phyloP scores from a whole-genome alignment of 2,329 filamentous ascomycete species.

The Cryphonectria nitschkei region DNA sequence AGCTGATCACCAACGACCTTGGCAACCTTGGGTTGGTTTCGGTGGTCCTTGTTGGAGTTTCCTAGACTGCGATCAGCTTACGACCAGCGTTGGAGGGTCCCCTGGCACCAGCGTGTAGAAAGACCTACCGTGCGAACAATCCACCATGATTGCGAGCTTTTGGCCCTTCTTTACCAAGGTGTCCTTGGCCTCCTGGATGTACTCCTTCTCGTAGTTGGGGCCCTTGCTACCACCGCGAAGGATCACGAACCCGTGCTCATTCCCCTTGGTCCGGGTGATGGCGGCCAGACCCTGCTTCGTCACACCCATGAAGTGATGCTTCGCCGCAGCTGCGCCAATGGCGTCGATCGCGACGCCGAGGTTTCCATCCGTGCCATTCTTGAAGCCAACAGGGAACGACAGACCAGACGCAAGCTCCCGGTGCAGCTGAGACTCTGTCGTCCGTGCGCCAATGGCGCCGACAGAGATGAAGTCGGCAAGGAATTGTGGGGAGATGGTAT shows the following conservation, averaged over 20 bases:
- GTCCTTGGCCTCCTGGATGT: slow-evolving; percentile 78
- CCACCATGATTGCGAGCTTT: slow-evolving; percentile 91
- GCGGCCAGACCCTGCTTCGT: slow-evolving; percentile 96
- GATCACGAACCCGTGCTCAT: slow-evolving; percentile 97
- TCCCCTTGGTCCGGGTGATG: slow-evolving; percentile 90
- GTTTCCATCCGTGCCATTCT: slow-evolving; percentile 96
- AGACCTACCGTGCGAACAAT: slow-evolving; percentile 88
- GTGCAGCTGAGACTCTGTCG: slow-evolving; percentile 95
- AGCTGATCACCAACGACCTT: slow-evolving; percentile 82
- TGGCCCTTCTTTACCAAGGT: slow-evolving; percentile 80
- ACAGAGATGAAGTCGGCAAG: slow-evolving; percentile 94
- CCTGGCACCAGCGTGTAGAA: not conserved
- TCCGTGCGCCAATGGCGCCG: slow-evolving; percentile 92
- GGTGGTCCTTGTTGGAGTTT: slow-evolving; percentile 97
- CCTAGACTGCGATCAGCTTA: slow-evolving; percentile 51
- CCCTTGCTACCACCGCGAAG: slow-evolving; percentile 88
- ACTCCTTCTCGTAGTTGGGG: slow-evolving; percentile 90
- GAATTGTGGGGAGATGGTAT: slow-evolving; percentile 98
- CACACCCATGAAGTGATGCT: slow-evolving; percentile 97
- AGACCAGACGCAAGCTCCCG: slow-evolving; percentile 93
- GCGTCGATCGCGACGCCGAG: slow-evolving; percentile 92
- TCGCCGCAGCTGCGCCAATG: slow-evolving; percentile 82
- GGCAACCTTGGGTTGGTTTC: slow-evolving; percentile 94
- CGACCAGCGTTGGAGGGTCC: not conserved
- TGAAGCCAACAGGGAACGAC: slow-evolving; percentile 98